These are phyloP conservation scores for Wallacemonas sp. DNA, from an alignment of 208 protist species.

Conservation along the genomic window DNA sequence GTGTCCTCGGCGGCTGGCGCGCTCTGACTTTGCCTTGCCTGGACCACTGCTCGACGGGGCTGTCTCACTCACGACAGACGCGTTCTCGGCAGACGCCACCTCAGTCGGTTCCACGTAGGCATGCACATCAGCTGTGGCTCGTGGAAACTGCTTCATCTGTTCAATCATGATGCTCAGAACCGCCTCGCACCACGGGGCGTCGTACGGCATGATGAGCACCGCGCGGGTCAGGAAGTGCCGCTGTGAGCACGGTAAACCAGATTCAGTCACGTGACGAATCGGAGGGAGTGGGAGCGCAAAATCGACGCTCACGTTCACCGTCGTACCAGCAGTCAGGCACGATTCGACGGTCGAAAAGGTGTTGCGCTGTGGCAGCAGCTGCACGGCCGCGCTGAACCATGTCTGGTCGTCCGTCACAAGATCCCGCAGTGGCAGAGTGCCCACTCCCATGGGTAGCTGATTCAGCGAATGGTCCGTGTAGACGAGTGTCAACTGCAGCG, in stretches of 20 bases:
- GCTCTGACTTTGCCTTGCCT: conserved; percentile 15
- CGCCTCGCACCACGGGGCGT: conserved; percentile 38
- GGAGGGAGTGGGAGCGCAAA: conserved; percentile 57
- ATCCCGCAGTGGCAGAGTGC: conserved; percentile 49
- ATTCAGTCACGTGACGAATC: conserved; percentile 57
- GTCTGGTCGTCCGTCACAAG: conserved; percentile 41
- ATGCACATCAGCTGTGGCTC: conserved; percentile 36
- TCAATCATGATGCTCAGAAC: conserved; percentile 51
- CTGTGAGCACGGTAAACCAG: conserved; percentile 25
- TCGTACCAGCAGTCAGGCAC: conserved; percentile 53
- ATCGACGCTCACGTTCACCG: conserved; percentile 53
- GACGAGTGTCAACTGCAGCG: conserved; percentile 21
- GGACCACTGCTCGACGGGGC: background rate
- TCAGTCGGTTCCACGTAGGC: conserved; percentile 19
- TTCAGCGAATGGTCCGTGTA: conserved; percentile 14
- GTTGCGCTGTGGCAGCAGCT: conserved; percentile 34
- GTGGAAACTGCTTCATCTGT: conserved; percentile 15
- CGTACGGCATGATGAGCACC: conserved; percentile 72
- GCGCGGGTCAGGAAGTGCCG: conserved; percentile 61
- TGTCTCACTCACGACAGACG: background rate
- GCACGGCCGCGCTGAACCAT: conserved; percentile 37
- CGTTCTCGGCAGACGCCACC: background rate
- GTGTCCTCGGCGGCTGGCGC: conserved; percentile 6
- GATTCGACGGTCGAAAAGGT: conserved; percentile 22
- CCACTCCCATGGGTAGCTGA: conserved; percentile 41